These are phyloP conservation scores for Marchantia paleacea DNA, from an alignment of 225 moss, liverwort and hornwort species.

Conservation along the genomic window DNA sequence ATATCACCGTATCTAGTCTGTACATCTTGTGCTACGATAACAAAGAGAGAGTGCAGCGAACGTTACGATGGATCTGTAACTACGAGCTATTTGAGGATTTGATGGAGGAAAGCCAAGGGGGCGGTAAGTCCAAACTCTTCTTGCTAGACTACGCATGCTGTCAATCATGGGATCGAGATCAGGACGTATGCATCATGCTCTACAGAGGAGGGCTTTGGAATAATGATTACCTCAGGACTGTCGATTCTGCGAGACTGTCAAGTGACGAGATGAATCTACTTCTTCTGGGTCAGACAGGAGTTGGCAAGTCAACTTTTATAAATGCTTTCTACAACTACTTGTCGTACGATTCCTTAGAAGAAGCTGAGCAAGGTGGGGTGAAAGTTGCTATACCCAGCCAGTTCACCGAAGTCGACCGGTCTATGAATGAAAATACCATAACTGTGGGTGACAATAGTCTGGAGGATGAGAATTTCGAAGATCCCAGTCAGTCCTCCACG, in stretches of 20 bases:
- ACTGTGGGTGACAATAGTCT: slow-evolving; percentile 19
- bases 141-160: slow-evolving; percentile 16
- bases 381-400: slow-evolving; percentile 23
- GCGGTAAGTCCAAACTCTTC: slow-evolving; percentile 11
- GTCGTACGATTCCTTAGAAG: slow-evolving; percentile 16
- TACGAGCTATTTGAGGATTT: slow-evolving; percentile 17
- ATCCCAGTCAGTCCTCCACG: slow-evolving; percentile 24
- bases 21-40: slow-evolving; percentile 24
- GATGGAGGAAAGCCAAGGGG: neutral
- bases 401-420: slow-evolving; percentile 13
- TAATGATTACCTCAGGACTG: slow-evolving; percentile 9
- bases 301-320: slow-evolving; percentile 46
- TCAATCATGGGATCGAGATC: slow-evolving; percentile 12
- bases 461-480: slow-evolving; percentile 11
- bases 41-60: slow-evolving; percentile 13
- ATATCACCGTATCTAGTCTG: slow-evolving; percentile 12
- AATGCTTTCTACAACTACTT: slow-evolving; percentile 42
- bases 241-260: slow-evolving; percentile 12
- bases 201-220: slow-evolving; percentile 25
- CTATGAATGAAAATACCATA: neutral
- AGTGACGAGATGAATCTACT: slow-evolving; percentile 32
- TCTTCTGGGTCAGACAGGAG: slow-evolving; percentile 36
- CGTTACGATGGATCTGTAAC: slow-evolving; percentile 9
- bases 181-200: slow-evolving; percentile 12
- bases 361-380: slow-evolving; percentile 26